Conservation (phyloP, 176 grass and related monocot genomes). For the Phoenix roebelenii region DNA sequence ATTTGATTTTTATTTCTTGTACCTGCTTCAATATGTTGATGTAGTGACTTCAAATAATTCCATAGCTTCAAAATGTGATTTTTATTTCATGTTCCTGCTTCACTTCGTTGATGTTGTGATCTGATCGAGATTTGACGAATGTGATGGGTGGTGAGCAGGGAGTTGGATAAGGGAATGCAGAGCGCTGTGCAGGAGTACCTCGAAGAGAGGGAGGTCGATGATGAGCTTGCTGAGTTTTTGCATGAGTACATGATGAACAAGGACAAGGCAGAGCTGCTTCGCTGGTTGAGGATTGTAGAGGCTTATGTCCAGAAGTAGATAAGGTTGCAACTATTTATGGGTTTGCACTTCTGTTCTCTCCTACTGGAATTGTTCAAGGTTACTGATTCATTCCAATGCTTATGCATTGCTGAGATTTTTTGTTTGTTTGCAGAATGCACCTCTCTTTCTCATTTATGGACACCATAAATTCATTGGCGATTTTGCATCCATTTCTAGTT, state of each 20-base stretch:
- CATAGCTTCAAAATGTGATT: not conserved
- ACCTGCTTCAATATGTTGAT: not conserved
- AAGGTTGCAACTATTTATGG: not conserved
- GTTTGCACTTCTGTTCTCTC: too few relatives aligned
- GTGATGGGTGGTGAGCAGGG: conserved; percentile 18
- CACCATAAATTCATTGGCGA: too few relatives aligned
- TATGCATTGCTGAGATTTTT: too few relatives aligned
- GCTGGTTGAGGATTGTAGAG: conserved; percentile 62
- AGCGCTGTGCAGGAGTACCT: conserved; percentile 45
- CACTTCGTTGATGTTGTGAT: not conserved
- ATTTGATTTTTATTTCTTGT: not conserved
- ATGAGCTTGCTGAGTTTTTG: conserved; percentile 61
- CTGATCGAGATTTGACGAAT: not conserved
- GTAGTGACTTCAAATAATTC: not conserved
- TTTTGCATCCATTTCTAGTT: too few relatives aligned
- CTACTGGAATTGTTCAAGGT: too few relatives aligned
- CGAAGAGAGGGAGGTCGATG: conserved; percentile 57
- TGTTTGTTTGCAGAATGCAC: too few relatives aligned
- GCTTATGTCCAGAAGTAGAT: conserved; percentile 57
- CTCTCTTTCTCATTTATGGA: too few relatives aligned
- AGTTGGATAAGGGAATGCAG: conserved; percentile 33
- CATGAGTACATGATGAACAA: conserved; percentile 75
- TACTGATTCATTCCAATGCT: too few relatives aligned
- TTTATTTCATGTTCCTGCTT: conserved; percentile 4
- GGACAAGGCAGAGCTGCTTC: conserved; percentile 67